Percentiles rank a stretch among this genome's conserved stretches.
phyloP scores from a whole-genome alignment of 768 basidiomycete species.

The Leccinum variicolor region DNA sequence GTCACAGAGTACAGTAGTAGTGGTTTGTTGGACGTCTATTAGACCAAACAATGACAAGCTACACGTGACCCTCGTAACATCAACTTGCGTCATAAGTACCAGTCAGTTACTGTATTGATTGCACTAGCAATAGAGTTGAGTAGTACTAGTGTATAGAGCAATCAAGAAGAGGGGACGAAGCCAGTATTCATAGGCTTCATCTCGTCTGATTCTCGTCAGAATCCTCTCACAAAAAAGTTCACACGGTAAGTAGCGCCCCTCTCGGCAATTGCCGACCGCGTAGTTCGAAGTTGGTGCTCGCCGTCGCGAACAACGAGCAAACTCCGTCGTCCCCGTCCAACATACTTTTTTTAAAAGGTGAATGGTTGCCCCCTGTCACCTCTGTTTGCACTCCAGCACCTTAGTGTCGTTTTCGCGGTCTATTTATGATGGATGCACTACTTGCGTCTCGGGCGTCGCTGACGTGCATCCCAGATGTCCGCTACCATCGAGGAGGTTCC shows the following conservation, averaged over 20 bases:
- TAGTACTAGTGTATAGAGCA: too few species aligned
- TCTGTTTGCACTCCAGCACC: not conserved
- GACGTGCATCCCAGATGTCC: constrained; percentile 53
- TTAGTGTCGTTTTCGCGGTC: not conserved
- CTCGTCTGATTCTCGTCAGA: too few species aligned
- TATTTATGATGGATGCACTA: constrained; percentile 29
- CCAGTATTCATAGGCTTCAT: too few species aligned
- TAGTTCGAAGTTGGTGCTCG: constrained; percentile 22
- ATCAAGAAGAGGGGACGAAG: too few species aligned
- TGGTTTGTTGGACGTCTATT: too few species aligned
- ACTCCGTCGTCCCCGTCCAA: constrained; percentile 12
- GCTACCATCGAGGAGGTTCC: constrained; percentile 74
- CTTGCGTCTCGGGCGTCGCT: constrained; percentile 29
- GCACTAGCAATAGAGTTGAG: too few species aligned
- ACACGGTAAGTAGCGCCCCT: not conserved
- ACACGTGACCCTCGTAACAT: too few species aligned
- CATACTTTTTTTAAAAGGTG: constrained; percentile 21
- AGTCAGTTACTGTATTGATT: too few species aligned
- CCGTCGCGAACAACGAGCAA: constrained; percentile 35
- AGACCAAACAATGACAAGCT: too few species aligned
- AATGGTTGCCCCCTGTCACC: not conserved
- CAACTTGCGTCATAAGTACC: too few species aligned
- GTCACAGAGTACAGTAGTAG: too few species aligned
- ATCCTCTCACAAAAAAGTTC: too few species aligned
- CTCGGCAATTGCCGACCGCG: constrained; percentile 28